These are phyloP conservation scores for Mycena sp. DNA, from an alignment of 1,284 basidiomycete genomes.

Conservation along the genomic window DNA sequence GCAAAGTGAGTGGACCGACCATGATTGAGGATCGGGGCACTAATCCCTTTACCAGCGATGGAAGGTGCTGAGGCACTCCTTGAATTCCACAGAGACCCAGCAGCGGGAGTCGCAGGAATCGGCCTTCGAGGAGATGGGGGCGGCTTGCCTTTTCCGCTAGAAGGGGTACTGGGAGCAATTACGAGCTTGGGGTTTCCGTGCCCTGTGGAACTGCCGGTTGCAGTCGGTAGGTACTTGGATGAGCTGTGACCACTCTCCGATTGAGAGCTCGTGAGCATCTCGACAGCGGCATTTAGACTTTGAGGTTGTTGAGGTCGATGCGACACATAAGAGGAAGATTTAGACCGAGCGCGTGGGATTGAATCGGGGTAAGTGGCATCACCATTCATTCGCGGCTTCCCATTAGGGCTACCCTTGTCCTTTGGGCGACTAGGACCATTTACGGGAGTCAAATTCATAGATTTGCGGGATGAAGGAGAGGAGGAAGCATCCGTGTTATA, in stretches of 20 bases:
- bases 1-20: constrained; percentile 49
- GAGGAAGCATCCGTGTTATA: constrained; percentile 60
- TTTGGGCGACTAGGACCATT: constrained; percentile 32
- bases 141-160: constrained; percentile 37
- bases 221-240: constrained; percentile 32
- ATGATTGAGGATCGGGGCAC: constrained; percentile 70
- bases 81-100: constrained; percentile 22
- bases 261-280: constrained; percentile 58
- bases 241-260: constrained; percentile 53
- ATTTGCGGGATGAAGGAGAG: constrained; percentile 46
- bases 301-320: constrained; percentile 59
- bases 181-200: constrained; percentile 37
- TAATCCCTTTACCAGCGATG: constrained; percentile 69
- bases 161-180: constrained; percentile 40
- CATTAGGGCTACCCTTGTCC: constrained; percentile 24
- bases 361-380: constrained; percentile 41
- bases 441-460: constrained; percentile 31
- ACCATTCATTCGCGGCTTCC: constrained; percentile 21
- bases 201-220: constrained; percentile 45
- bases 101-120: constrained; percentile 46
- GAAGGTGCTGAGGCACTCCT: constrained; percentile 51
- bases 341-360: constrained; percentile 50
- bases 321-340: constrained; percentile 59
- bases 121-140: constrained; percentile 55
- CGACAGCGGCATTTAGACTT: constrained; percentile 65